These are phyloP conservation scores for Corynespora cassiicola DNA, from an alignment of 2,329 filamentous ascomycete genomes.

Conservation along the genomic window DNA sequence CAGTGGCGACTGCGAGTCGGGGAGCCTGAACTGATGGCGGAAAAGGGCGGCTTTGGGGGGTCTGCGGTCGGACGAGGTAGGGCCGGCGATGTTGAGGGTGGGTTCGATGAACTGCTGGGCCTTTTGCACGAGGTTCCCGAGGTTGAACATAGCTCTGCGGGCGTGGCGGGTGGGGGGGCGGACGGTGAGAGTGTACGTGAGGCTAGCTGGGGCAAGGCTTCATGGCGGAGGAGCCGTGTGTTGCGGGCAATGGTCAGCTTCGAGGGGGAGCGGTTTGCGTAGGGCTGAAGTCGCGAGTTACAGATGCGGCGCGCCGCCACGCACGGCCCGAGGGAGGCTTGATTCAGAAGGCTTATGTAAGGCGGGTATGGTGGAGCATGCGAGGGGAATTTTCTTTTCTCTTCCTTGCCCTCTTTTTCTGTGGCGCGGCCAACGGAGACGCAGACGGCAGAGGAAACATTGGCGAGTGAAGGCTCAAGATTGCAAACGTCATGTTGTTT, in stretches of 20 bases:
- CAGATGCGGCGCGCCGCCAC: constrained; percentile 9
- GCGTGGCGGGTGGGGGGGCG: constrained; percentile 11
- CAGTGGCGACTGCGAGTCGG: constrained; percentile 87
- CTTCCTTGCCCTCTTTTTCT: no score
- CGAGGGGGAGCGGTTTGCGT: constrained; percentile 17
- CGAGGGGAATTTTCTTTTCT: no score
- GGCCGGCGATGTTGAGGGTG: constrained; percentile 73
- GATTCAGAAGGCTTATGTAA: constrained; percentile 14
- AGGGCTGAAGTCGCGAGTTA: constrained; percentile 23
- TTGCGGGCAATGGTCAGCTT: constrained; percentile 22
- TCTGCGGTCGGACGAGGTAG: constrained; percentile 73
- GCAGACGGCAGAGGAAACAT: no score
- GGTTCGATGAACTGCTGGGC: constrained; percentile 95
- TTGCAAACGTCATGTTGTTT: no score
- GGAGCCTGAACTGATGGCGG: constrained; percentile 94
- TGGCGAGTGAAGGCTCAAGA: no score
- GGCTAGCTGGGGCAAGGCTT: constrained; percentile 21
- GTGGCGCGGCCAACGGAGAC: no score
- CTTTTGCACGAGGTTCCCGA: constrained; percentile 89
- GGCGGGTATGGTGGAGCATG: no score
- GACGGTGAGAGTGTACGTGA: constrained; percentile 14
- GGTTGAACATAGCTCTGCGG: constrained; percentile 51
- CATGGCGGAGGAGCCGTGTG: constrained; percentile 31
- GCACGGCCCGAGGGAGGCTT: constrained; percentile 9
- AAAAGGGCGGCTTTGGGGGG: constrained; percentile 93